Base-by-base conservation (phyloP, 2,329 filamentous ascomycete genomes). In the Gyromitra esculenta region DNA sequence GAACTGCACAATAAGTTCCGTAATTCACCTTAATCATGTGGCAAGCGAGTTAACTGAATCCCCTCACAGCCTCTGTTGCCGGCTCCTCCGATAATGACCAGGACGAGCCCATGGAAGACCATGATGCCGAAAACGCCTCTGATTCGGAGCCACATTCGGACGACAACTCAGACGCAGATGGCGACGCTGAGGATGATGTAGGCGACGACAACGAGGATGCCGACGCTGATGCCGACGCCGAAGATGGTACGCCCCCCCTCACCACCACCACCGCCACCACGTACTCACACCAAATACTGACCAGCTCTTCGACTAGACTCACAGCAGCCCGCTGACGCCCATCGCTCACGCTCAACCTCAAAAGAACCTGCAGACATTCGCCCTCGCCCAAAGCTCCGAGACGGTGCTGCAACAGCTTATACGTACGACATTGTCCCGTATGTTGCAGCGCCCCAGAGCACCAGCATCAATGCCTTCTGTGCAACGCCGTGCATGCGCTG, bases 381-480 rank as follows among this genome's bases (percentile, higher is more conserved):
- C n/a, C 79, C 80, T 81, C 89, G 88, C 62, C 91, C 91, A 0
- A 86, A 85, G 64, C 87, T 94, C n/a, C 89, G 92, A 0, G 87
- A 90, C 9, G 94, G 97, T 82, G 92, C 90, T n/a, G 85, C 97
- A 64, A 91, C 88, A 0, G 95, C 96, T 13, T 86, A 87, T 52
- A 89, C 91, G 1, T 99, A 98, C 85, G 96, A 99, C 82, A 97
- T 99, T 76, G 91, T 97, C 0, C 96, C 96, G 1, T 98, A 96
- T 25, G 98, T 98, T 85, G 96, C 96, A 1, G 96, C 96, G 1
- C 96, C 96, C 0, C 94, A 97, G 83, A 92, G 93, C 78, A 99
- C 96, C 1, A 97, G 94, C 68, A 93, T 99, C 84, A 99, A 99
- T 82, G 91, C 94, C 8, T 89, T 99, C 75, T 90, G 94, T 31